These are phyloP conservation scores for Penicillium paxilli DNA, from an alignment of 495 filamentous ascomycete genomes.

Conservation along the genomic window DNA sequence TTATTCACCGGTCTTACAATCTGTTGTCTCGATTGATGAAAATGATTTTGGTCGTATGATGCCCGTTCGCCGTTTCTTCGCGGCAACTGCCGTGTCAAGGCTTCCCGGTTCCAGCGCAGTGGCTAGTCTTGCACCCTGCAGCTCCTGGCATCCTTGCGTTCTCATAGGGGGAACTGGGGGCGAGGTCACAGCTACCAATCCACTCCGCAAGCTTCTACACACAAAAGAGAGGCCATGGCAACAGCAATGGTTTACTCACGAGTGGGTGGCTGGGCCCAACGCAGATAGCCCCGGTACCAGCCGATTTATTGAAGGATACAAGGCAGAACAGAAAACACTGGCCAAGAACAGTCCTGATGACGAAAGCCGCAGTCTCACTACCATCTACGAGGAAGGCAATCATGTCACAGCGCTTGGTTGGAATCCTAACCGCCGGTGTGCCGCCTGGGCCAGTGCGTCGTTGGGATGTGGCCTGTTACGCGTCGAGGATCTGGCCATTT, in stretches of 20 bases:
- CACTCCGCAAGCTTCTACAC: constrained; percentile 54
- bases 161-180: constrained; percentile 60
- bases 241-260: constrained; percentile 63
- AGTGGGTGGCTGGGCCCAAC: constrained; percentile 48
- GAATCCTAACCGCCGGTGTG: constrained; percentile 63
- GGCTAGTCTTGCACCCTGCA: constrained; percentile 44
- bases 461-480: constrained; percentile 63
- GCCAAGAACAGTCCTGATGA: constrained; percentile 36
- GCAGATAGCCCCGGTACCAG: constrained; percentile 40
- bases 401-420: constrained; percentile 59
- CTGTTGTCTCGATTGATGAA: constrained; percentile 58
- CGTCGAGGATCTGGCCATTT: constrained; percentile 66
- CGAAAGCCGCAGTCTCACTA: constrained; percentile 40
- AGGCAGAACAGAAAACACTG: constrained; percentile 43
- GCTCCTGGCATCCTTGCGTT: constrained; percentile 52
- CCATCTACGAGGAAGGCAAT: constrained; percentile 59
- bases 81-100: constrained; percentile 39
- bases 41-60: constrained; percentile 53
- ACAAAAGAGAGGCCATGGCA: constrained; percentile 55
- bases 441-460: constrained; percentile 65
- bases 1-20: constrained; percentile 58
- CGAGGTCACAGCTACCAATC: constrained; percentile 54
- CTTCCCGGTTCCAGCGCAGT: constrained; percentile 36
- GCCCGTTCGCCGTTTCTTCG: constrained; percentile 57
- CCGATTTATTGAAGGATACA: constrained; percentile 61